Evolutionary conservation across 495 filamentous ascomycete species (phyloP).

Genomic region (Penicillium odoratum): DNA sequence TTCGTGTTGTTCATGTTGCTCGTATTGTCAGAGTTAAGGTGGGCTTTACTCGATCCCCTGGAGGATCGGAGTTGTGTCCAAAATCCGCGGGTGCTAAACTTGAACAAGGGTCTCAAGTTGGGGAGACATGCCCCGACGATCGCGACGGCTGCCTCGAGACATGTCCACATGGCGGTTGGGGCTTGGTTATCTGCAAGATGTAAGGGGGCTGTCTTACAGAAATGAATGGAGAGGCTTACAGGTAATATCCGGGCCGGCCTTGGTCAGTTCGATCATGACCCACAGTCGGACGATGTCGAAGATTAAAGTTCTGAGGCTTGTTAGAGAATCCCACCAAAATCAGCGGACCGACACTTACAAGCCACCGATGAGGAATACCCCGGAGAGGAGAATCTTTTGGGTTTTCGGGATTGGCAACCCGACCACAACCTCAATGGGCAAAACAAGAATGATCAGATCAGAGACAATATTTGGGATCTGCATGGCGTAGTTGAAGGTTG

Average conservation of each 20-base stretch:
- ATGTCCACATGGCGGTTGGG: conserved; percentile 30
- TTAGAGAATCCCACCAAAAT: neutral
- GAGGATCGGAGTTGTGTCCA: conserved; percentile 26
- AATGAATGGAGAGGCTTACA: conserved; percentile 14
- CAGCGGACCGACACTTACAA: conserved; percentile 23
- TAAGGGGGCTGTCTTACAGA: conserved; percentile 6
- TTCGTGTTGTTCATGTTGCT: conserved; percentile 7
- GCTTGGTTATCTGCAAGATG: conserved; percentile 25
- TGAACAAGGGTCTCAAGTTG: conserved; percentile 28
- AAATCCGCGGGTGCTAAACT: conserved; percentile 19
- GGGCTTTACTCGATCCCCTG: conserved; percentile 15
- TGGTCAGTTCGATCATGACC: conserved; percentile 22
- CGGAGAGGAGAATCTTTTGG: conserved; percentile 38
- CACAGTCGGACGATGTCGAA: conserved; percentile 23
- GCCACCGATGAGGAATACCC: conserved; percentile 44
- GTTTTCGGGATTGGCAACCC: conserved; percentile 35
- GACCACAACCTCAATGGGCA: conserved; percentile 50
- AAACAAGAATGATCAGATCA: conserved; percentile 40
- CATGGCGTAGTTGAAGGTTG: conserved; percentile 34
- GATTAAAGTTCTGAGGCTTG: conserved; percentile 15
- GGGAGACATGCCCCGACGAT: conserved; percentile 31
- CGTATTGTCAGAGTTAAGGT: conserved; percentile 6
- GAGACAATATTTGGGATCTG: conserved; percentile 43
- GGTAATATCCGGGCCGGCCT: conserved; percentile 25
- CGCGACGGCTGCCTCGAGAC: conserved; percentile 26